Evolutionary conservation across 2,329 filamentous ascomycete species (phyloP), one percentile per base, ranked within the genome.

Genomic region (Ascochyta lentis): DNA sequence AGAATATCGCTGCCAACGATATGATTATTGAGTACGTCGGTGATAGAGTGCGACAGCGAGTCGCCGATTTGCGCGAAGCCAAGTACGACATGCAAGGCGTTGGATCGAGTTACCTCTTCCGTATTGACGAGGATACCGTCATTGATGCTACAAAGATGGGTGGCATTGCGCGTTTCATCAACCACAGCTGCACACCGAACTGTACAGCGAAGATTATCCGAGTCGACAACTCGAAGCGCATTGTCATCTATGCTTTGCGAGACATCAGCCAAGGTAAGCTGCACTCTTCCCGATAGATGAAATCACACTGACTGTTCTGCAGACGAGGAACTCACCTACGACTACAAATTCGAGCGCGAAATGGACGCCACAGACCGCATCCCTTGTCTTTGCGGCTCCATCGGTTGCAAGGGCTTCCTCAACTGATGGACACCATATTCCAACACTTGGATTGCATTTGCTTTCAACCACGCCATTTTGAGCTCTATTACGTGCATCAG

Each of bases 21-120:
- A 97, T 99, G 92, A 99, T 99, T 74, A 99, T 99, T 71, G 95
- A 99, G 79, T 99, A 99, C 73, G 95, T 99, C 10, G 95, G 95
- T 58, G 95, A 99, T 79, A 95, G 96, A 76, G 92, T 99, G 34
- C 87, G 95, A 54, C 95, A 99, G 77, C 92, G 96, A 71, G 95
- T 99, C 57, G 93, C 95, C n/a, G 95, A 99, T 76, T 87, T 98
- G 73, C 89, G 95, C 53, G 95, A 99, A 79, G 86, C 89, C 63
- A 87, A 89, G 56, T 99, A 99, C 76, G 86, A 96, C 61, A 94
- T 95, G 81, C 96, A 95, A 73, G 95, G 95, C 47, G 96, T 99
- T 62, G 95, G 95, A 56, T 96, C 92, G 77, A 96, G 91, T 73
- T 99, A 99, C 76, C 85, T 99, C 31, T 99, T 99, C 84, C 89